These are phyloP conservation scores for Triglochin maritima DNA, from an alignment of 106 monocot species.

Conservation along the genomic window DNA sequence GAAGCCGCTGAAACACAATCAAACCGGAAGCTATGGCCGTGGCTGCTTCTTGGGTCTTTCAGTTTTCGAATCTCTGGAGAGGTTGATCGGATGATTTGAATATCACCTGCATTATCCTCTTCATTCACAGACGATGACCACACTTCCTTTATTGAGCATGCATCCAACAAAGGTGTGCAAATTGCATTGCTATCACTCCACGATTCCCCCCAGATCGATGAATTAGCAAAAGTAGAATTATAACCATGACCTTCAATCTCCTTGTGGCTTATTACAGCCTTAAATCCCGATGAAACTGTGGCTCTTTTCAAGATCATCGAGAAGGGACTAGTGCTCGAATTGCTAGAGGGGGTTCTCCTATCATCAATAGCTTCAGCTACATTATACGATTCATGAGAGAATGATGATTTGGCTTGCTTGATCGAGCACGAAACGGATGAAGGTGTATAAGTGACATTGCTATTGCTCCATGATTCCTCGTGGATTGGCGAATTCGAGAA, in stretches of 20 bases:
- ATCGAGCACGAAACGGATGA: slow-evolving; percentile 5
- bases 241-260: slow-evolving; percentile 13
- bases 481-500: slow-evolving; percentile 18
- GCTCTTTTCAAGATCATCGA: slow-evolving; percentile 63
- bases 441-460: slow-evolving; percentile 12
- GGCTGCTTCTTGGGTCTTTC: background rate
- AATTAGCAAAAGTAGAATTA: slow-evolving; percentile 9
- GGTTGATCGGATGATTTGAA: slow-evolving; percentile 8
- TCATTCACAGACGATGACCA: background rate
- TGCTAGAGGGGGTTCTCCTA: slow-evolving; percentile 46
- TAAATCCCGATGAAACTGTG: slow-evolving; percentile 13
- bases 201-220: slow-evolving; percentile 20
- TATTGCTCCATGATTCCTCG: slow-evolving; percentile 10
- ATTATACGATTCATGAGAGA: slow-evolving; percentile 2
- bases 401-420: background rate
- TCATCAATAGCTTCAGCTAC: slow-evolving; percentile 2
- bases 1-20: slow-evolving; percentile 20
- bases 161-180: slow-evolving; percentile 9
- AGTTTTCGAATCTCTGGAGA: slow-evolving; percentile 16
- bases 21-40: slow-evolving; percentile 48
- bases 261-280: slow-evolving; percentile 7
- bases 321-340: slow-evolving; percentile 69
- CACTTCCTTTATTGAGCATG: background rate
- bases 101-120: background rate
- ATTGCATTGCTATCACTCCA: slow-evolving; percentile 12